phyloP scores from a whole-genome alignment of 371 early-diverging fungal species.

The Chytridiales sp. region DNA sequence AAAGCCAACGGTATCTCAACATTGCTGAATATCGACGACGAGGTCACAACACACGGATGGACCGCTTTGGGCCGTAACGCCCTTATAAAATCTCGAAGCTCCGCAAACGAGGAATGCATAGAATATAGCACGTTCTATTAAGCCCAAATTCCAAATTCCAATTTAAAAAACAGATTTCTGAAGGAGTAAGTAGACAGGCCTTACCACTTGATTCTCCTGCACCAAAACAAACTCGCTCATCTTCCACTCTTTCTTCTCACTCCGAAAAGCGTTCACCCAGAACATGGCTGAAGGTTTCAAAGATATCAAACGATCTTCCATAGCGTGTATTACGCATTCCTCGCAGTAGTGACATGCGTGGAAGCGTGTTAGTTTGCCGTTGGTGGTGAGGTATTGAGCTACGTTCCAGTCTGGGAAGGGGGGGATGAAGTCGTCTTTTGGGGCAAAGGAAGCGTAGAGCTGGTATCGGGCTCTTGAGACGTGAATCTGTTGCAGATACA shows the following conservation, averaged over 20 bases:
- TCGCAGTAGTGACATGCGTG: no score
- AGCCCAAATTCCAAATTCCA: no score
- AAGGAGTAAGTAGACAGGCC: neutral
- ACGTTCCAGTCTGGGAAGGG: no score
- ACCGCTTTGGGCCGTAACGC: conserved; percentile 13
- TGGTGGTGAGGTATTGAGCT: no score
- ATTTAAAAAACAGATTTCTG: neutral
- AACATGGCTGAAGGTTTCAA: neutral
- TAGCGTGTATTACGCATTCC: no score
- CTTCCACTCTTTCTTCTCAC: neutral
- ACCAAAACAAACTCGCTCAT: neutral
- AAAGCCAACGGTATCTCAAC: neutral
- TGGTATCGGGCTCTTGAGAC: no score
- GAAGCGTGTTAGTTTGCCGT: no score
- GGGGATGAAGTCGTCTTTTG: no score
- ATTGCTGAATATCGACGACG: neutral
- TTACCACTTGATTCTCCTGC: neutral
- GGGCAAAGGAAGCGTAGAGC: no score
- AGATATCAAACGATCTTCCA: conserved; percentile 12
- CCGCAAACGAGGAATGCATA: conserved; percentile 21
- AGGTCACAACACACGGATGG: conserved; percentile 13
- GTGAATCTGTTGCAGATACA: no score
- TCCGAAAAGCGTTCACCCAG: neutral
- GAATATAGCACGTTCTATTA: conserved; percentile 20
- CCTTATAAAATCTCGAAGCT: conserved; percentile 13